A percentile compares a stretch with the other conserved stretches of the same genome.
Conservation (phyloP, 768 basidiomycete genomes). For the Pulveroboletus sp. region DNA sequence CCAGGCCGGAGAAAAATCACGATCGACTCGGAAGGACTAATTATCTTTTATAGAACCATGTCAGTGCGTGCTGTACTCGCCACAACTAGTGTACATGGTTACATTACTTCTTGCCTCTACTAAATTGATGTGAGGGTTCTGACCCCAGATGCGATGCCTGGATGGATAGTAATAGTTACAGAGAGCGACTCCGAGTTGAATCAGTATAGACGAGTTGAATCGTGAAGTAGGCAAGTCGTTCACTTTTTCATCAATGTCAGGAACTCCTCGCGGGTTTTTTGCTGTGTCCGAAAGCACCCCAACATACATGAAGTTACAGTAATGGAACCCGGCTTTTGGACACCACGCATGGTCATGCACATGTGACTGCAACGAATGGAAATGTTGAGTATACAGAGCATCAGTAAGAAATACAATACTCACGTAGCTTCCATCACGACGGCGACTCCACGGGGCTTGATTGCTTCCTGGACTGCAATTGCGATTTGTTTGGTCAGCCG, state of each 20-base stretch:
- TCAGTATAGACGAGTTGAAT: conserved; percentile 45
- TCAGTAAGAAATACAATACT: conserved; percentile 40
- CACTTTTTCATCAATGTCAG: conserved; percentile 70
- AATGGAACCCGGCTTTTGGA: conserved; percentile 94
- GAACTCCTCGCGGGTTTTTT: conserved; percentile 98
- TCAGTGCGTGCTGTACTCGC: conserved; percentile 9
- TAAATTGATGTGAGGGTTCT: conserved; percentile 8
- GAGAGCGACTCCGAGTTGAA: conserved; percentile 31
- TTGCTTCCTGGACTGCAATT: conserved; percentile 96
- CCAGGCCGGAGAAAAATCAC: conserved; percentile 52
- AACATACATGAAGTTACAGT: conserved; percentile 98
- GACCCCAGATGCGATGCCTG: conserved; percentile 18
- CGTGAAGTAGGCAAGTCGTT: conserved; percentile 23
- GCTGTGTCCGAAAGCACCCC: conserved; percentile 96
- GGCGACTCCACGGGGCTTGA: conserved; percentile 94
- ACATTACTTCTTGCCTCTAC: conserved; percentile 14
- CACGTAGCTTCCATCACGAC: conserved; percentile 99
- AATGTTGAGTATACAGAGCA: conserved; percentile 7
- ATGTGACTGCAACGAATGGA: conserved; percentile 58
- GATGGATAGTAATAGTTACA: conserved; percentile 18
- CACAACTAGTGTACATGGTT: conserved; percentile 10
- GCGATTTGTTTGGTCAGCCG: conserved; percentile 97
- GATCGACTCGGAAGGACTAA: conserved; percentile 51
- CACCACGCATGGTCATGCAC: conserved; percentile 99
- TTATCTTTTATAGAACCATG: conserved; percentile 2